Evolutionary conservation across 176 grass and related monocot species (phyloP).

Genomic region (Carex pumila): DNA sequence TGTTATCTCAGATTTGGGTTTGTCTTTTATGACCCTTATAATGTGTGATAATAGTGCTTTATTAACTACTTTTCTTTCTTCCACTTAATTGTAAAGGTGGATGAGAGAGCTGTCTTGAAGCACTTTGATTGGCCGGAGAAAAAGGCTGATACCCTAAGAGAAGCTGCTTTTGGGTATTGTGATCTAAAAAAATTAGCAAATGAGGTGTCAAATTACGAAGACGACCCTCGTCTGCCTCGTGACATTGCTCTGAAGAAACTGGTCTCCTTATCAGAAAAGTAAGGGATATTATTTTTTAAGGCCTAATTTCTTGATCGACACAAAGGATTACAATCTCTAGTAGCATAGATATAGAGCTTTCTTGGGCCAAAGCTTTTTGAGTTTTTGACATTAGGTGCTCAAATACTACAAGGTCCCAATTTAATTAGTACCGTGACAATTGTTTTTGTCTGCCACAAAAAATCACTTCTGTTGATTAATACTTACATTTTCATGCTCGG

Average conservation of each 20-base stretch:
- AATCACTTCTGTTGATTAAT: not conserved
- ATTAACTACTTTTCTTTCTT: constrained; percentile 17
- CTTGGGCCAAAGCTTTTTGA: not conserved
- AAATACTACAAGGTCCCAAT: not conserved
- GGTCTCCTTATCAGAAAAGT: constrained; percentile 91
- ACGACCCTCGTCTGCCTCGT: constrained; percentile 68
- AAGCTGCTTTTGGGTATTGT: constrained; percentile 93
- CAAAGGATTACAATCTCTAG: not conserved
- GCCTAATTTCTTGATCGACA: not conserved
- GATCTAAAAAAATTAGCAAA: constrained; percentile 90
- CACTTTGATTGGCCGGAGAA: constrained; percentile 99
- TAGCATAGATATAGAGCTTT: not conserved
- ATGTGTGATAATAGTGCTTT: not conserved
- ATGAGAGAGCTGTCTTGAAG: constrained; percentile 95
- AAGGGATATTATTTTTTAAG: constrained; percentile 6
- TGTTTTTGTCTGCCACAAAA: not conserved
- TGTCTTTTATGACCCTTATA: not conserved
- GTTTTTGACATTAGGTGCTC: not conserved
- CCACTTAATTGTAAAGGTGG: constrained; percentile 46
- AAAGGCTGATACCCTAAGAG: constrained; percentile 84
- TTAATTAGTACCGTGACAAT: not conserved
- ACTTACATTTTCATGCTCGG: not conserved
- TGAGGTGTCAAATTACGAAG: constrained; percentile 85
- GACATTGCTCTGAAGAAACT: constrained; percentile 93
- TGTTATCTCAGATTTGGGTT: not conserved